Percentiles rank a stretch among this genome's conserved stretches.
Evolutionary conservation across 2,329 filamentous ascomycete genomes (phyloP).

Genomic region (Ophiostoma australiae): DNA sequence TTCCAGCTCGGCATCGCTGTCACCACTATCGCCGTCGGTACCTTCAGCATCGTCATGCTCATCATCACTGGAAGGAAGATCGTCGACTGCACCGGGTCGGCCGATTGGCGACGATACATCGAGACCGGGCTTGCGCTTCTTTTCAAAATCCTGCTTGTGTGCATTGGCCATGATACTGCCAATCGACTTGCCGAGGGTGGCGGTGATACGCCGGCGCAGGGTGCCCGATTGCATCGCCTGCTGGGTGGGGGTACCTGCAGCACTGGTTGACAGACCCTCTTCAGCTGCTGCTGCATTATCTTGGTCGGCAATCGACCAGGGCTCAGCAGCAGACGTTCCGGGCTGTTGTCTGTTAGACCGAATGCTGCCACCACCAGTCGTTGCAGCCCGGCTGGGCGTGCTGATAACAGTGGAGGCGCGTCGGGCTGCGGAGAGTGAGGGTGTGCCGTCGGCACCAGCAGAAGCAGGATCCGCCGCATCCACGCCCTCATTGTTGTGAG

Average conservation of each 20-base stretch:
- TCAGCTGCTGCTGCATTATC: constrained; percentile 14
- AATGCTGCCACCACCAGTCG: background rate
- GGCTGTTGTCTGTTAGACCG: background rate
- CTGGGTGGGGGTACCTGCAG: constrained; percentile 6
- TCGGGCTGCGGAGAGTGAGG: background rate
- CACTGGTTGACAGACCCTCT: constrained; percentile 15
- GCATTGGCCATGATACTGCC: constrained; percentile 69
- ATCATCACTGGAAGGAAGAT: constrained; percentile 26
- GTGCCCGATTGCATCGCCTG: constrained; percentile 17
- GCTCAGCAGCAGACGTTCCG: background rate
- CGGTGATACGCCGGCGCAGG: constrained; percentile 33
- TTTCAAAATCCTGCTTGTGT: constrained; percentile 88
- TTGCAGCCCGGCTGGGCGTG: background rate
- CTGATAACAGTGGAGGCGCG: background rate
- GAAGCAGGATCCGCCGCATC: background rate
- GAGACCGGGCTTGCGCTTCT: constrained; percentile 51
- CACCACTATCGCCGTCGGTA: background rate
- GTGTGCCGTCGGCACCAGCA: constrained; percentile 27
- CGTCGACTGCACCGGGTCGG: constrained; percentile 15
- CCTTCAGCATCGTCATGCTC: constrained; percentile 19
- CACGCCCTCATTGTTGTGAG: background rate
- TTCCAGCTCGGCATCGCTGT: constrained; percentile 23
- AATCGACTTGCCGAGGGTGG: constrained; percentile 38
- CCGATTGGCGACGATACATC: constrained; percentile 18
- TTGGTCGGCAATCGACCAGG: background rate